phyloP scores from a whole-genome alignment of 768 basidiomycete species.

The Cystobasidium tubakii region DNA sequence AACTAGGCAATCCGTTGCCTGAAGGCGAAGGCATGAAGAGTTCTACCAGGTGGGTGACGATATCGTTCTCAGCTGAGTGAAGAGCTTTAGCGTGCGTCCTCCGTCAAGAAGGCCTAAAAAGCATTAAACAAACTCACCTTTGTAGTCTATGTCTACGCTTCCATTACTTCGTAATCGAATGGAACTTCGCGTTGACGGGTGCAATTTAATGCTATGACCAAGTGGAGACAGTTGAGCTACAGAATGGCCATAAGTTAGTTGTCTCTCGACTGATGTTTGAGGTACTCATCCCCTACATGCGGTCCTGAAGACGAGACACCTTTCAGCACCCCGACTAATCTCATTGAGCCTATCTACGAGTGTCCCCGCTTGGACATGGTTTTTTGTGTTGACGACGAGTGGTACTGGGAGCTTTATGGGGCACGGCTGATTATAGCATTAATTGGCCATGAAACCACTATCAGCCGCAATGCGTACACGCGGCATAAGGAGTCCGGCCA shows the following conservation, averaged over 20 bases:
- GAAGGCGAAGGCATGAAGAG: constrained; percentile 20
- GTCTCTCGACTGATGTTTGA: too few species aligned
- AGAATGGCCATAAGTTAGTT: neutral
- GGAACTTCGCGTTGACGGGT: neutral
- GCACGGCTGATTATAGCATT: neutral
- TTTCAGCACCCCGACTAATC: neutral
- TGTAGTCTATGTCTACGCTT: neutral
- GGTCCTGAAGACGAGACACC: constrained; percentile 17
- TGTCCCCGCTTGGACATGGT: neutral
- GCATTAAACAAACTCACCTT: neutral
- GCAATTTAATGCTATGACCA: neutral
- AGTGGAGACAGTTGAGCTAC: neutral
- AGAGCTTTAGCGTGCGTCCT: neutral
- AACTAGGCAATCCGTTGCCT: constrained; percentile 41
- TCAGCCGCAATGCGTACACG: neutral
- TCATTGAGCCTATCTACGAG: neutral
- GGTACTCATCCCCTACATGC: neutral
- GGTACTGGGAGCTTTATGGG: constrained; percentile 31
- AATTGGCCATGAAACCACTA: neutral
- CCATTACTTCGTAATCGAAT: neutral
- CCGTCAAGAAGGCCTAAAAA: too few species aligned
- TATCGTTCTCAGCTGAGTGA: neutral
- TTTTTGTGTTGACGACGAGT: neutral
- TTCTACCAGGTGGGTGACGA: constrained; percentile 37
- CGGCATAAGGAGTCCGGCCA: neutral